Conservation (phyloP, 208 protist genomes). For the Acanthamoeba culbertsoni region DNA sequence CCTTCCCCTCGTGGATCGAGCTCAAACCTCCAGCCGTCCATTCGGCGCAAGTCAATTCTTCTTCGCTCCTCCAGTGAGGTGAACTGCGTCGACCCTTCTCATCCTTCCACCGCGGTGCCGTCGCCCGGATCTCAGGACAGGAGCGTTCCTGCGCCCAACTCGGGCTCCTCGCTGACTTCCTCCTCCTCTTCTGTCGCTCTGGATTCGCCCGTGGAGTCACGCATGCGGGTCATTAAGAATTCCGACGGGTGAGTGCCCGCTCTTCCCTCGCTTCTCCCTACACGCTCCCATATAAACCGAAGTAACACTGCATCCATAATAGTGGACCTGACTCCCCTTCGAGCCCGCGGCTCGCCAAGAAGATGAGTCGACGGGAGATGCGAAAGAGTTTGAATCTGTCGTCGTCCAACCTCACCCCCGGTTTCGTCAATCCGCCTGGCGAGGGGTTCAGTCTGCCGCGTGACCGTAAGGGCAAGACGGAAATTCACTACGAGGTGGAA, state of each 20-base stretch:
- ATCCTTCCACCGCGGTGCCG: not conserved
- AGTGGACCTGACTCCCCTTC: too few species aligned
- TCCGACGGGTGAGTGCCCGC: too few species aligned
- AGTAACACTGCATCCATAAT: too few species aligned
- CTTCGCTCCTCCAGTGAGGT: not conserved
- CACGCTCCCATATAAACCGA: too few species aligned
- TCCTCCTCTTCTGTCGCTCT: not conserved
- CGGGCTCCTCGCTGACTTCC: not conserved
- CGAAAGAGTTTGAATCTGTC: not conserved
- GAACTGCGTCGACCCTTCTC: too few species aligned
- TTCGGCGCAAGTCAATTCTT: not conserved
- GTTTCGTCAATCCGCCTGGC: not conserved
- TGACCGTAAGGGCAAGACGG: constrained; percentile 5
- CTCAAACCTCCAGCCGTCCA: not conserved
- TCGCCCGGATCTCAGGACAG: not conserved
- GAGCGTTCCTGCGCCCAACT: not conserved
- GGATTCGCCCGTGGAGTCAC: not conserved
- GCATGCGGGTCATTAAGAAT: too few species aligned
- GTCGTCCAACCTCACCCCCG: not conserved
- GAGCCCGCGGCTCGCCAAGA: too few species aligned
- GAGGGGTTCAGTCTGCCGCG: not conserved
- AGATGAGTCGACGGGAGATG: not conserved
- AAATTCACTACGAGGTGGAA: constrained; percentile 1
- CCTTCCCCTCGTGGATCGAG: not conserved
- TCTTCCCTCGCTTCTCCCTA: too few species aligned